Base-by-base conservation (phyloP, 371 early-diverging fungal species). In the Mucor lusitanicus region DNA sequence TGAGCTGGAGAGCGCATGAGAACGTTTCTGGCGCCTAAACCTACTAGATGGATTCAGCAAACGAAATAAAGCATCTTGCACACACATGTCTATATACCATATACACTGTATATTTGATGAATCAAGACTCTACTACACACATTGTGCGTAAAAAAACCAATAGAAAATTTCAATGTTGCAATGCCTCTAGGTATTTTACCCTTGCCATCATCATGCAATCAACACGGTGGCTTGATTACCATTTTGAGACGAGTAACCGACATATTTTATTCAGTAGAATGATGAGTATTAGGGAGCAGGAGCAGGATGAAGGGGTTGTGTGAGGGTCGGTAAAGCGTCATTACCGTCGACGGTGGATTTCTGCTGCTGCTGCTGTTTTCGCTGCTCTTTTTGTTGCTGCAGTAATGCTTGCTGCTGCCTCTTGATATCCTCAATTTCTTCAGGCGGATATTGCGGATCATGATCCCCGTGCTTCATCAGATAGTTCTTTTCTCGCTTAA, bases 401-500 rank as follows among this genome's bases (percentile, higher is more conserved):
- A 30, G 9, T 19, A 32, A 11, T 32, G 17, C 12, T 3, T 33
- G 56, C 30, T 33, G 30, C 15, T 56, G 56, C n/a, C 19, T 32
- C 11, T n/a, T 30, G n/a, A 19, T 7, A 5, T n/a, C 1, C 8
- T 56, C 56, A 1, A 56, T 2, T 19, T 32, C 7, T 9, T 56
- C 56, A n/a, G 56, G 56, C 6, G 56, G 56, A 32, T 32, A 28
- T 15, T 56, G 56, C 3, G 56, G 56, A 7, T 28, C 25, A 19
- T 56, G 32, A 19, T 56, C 56, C 7, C 56, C 56, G 15, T 56
- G 19, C 19, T 56, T 57, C 12, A 15, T 8, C 19, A 84, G 85
- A 64, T 85, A 89, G 64, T 87, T 82, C 68, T 85, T 91, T 65
- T 90, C 89, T 58, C 94, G 85, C 69, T 86, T 87, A 76, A 95